Base-by-base conservation (phyloP, 768 basidiomycete species). In the Naganishia vaughanmartiniae region DNA sequence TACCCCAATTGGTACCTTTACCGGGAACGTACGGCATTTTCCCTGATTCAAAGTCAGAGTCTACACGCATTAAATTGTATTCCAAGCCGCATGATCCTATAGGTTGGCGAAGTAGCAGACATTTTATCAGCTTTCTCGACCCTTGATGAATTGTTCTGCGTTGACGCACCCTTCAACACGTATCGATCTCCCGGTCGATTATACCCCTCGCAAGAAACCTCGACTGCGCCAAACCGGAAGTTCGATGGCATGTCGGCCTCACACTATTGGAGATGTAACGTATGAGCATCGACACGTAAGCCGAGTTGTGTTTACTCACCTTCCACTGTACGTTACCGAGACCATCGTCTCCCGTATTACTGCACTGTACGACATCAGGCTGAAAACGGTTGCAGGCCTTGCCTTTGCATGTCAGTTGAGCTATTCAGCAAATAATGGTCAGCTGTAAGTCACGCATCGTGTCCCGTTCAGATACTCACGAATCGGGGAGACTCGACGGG, bases 191-290 rank as follows among this genome's bases (percentile, higher is more conserved):
- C 92, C 4, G 91, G 86, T 36, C 84, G 83, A 46, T 85, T 87
- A 89, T 90, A 97, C 28, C 94, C 94, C 83, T 97, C 94, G 75
- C 94, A 97, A 21, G 87, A 89, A 0, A 97, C 87, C 74, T 90
- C 87, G 0, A 95, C 89, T 73, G 87, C 86, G 19, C 94, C 94
- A 67, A 97, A 89, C 21, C 93, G 86, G 66, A 95, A 79, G 11
- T 87, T 83, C 58, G 88, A 87, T 11, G 93, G 94, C 7, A 97
- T 83, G 78, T 97, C 93, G 42, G 92, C 89, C 80, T 92, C 89
- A 77, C 93, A 96, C 89, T 93, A 73, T 26, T 67, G n/a, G n/a
- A 24, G 33, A 26, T 17, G 28, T 21, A 17, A 28, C 10, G 26
- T 45, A 45, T 28, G 4, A 24, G 12, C 12, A 10, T 7, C 42